Conservation (phyloP, 163 green algal species). For the Chloroidium sp. region DNA sequence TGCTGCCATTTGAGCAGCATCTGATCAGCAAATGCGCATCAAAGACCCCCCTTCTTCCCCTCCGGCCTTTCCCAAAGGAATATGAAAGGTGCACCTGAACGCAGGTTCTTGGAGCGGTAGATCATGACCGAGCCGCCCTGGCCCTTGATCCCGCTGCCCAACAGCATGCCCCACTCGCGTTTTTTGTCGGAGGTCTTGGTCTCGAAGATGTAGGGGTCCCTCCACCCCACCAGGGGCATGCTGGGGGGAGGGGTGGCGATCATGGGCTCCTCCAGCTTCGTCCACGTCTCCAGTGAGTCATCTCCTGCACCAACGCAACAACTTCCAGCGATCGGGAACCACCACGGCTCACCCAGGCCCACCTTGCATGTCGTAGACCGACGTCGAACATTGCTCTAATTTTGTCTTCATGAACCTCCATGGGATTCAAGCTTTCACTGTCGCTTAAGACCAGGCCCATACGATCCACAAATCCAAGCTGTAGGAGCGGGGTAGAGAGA, state of each 20-base stretch:
- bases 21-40: neutral
- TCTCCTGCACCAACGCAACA: slow-evolving; percentile 5
- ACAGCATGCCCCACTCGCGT: slow-evolving; percentile 54
- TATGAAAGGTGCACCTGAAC: slow-evolving; percentile 14
- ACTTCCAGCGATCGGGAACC: neutral
- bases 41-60: neutral
- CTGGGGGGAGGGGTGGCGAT: slow-evolving; percentile 39
- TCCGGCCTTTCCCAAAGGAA: too few species aligned
- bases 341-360: too few species aligned
- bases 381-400: too few species aligned
- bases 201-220: slow-evolving; percentile 65
- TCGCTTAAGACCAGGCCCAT: neutral
- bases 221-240: slow-evolving; percentile 58
- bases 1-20: too few species aligned
- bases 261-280: slow-evolving; percentile 9
- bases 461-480: too few species aligned
- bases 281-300: neutral
- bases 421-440: neutral
- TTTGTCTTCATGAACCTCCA: too few species aligned
- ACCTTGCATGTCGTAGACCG: too few species aligned
- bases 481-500: neutral
- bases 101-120: slow-evolving; percentile 52
- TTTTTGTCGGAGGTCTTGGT: slow-evolving; percentile 13
- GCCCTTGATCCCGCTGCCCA: slow-evolving; percentile 71
- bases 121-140: slow-evolving; percentile 63